Evolutionary conservation across 2,329 filamentous ascomycete species (phyloP).

Genomic region (Xylaria digitata): DNA sequence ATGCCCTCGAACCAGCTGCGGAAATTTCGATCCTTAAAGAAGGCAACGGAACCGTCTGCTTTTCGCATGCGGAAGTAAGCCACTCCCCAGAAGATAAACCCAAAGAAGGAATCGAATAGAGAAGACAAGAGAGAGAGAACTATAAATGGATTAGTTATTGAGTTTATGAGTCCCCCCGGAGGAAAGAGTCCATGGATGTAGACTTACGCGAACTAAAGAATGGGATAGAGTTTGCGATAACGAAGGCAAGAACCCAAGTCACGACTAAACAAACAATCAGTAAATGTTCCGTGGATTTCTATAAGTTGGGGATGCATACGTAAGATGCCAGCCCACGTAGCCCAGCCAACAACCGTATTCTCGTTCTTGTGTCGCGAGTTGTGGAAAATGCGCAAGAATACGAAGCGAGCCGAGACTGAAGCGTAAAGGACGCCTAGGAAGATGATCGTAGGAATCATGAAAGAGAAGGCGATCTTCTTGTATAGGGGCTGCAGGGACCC

Average conservation of each 20-base stretch:
- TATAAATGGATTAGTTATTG: conserved; percentile 43
- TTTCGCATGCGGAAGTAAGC: conserved; percentile 81
- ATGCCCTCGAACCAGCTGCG: conserved; percentile 65
- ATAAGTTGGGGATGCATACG: conserved; percentile 52
- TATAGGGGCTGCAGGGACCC: conserved; percentile 82
- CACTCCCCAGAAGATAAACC: conserved; percentile 94
- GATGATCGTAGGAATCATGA: conserved; percentile 95
- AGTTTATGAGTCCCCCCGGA: too few species aligned
- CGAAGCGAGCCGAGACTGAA: conserved; percentile 87
- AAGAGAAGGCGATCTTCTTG: conserved; percentile 90
- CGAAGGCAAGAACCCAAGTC: conserved; percentile 89
- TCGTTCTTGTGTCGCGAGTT: conserved; percentile 81
- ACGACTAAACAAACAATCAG: conserved; percentile 53
- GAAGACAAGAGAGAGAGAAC: conserved; percentile 82
- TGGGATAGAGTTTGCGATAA: conserved; percentile 92
- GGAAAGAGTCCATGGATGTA: conserved; percentile 14
- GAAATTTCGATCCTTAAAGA: conserved; percentile 65
- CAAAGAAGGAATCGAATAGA: conserved; percentile 91
- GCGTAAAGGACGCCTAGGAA: conserved; percentile 93
- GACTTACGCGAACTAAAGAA: conserved; percentile 82
- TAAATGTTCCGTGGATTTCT: neutral
- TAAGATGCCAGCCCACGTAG: conserved; percentile 79
- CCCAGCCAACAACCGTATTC: conserved; percentile 86
- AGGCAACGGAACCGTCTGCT: conserved; percentile 68
- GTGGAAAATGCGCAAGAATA: conserved; percentile 90